A percentile compares a stretch with the other conserved stretches of the same genome.
Evolutionary conservation across 352 stramenopile species (phyloP).

Genomic region (Phytophthora multivora): DNA sequence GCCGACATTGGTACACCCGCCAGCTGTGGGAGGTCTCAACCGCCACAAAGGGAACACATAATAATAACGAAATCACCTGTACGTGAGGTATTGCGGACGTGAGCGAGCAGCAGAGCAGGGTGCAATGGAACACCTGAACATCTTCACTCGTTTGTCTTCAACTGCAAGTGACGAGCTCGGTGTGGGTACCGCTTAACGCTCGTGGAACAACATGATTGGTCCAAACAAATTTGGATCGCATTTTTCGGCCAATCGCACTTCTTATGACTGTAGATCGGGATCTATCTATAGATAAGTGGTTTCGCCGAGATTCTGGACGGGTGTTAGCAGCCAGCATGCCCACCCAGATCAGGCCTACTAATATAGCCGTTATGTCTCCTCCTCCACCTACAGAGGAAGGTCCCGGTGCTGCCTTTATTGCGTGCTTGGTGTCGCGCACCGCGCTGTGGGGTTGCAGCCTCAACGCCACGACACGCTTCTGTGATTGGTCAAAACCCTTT

Average conservation of each 20-base stretch:
- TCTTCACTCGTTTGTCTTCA: no score
- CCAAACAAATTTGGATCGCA: neutral
- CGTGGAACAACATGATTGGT: slow-evolving; percentile 9
- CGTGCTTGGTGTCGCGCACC: slow-evolving; percentile 25
- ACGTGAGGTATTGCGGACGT: neutral
- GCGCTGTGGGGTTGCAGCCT: slow-evolving; percentile 15
- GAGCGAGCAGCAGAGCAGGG: neutral
- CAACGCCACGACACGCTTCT: slow-evolving; percentile 12
- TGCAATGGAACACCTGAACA: no score
- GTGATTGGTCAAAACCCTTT: slow-evolving; percentile 21
- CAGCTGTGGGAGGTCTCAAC: slow-evolving; percentile 1
- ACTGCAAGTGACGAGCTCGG: slow-evolving; percentile 1
- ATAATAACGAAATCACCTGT: neutral
- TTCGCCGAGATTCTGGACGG: slow-evolving; percentile 16
- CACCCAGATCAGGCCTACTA: neutral
- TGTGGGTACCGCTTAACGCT: slow-evolving; percentile 11
- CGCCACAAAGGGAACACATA: neutral
- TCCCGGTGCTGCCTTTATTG: slow-evolving; percentile 18
- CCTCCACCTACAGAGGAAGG: neutral
- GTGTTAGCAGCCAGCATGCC: neutral
- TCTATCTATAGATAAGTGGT: slow-evolving; percentile 14
- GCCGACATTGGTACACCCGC: neutral
- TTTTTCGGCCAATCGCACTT: neutral
- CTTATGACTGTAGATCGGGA: neutral
- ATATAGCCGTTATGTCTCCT: slow-evolving; percentile 14